Conservation (phyloP, 176 grass and related monocot genomes). For the Saccharum officinarum region DNA sequence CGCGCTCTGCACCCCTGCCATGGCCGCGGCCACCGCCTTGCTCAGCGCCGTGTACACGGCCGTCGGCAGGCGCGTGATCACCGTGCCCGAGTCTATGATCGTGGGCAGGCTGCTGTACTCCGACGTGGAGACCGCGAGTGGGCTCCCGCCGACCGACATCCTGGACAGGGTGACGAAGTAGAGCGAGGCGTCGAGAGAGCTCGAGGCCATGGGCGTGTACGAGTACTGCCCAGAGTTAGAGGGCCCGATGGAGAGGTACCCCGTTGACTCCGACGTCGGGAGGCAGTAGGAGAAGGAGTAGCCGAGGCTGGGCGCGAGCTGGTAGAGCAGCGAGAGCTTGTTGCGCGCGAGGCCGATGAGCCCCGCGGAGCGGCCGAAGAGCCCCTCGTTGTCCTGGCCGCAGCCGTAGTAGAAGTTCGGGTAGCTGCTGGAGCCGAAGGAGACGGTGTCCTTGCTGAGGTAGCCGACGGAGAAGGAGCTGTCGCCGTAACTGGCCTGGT, state of each 20-base stretch:
- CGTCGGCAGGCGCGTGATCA: conserved; percentile 70
- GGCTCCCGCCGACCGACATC: conserved; percentile 42
- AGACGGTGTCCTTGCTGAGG: conserved; percentile 69
- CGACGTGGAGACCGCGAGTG: conserved; percentile 40
- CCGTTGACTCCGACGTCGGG: conserved; percentile 36
- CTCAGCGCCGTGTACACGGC: conserved; percentile 68
- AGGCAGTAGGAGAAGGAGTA: conserved; percentile 74
- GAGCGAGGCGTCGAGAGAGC: conserved; percentile 39
- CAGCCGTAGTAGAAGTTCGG: conserved; percentile 68
- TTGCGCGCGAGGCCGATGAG: conserved; percentile 65
- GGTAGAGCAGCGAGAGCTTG: conserved; percentile 63
- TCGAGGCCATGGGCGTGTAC: conserved; percentile 61
- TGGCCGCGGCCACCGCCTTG: conserved; percentile 53
- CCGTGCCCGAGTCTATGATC: conserved; percentile 88
- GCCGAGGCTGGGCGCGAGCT: conserved; percentile 57
- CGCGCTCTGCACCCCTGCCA: conserved; percentile 26
- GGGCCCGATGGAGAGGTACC: conserved; percentile 59
- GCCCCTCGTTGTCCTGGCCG: conserved; percentile 73
- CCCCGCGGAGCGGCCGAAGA: conserved; percentile 60
- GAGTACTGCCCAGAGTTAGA: conserved; percentile 24
- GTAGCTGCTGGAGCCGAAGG: conserved; percentile 42
- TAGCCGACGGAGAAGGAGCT: conserved; percentile 76
- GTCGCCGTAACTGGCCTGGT: conserved; percentile 80
- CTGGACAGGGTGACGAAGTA: conserved; percentile 48
- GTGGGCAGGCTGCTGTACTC: conserved; percentile 57